Base-by-base conservation (phyloP, 2,329 filamentous ascomycete genomes). In the Thyridium curvatum region DNA sequence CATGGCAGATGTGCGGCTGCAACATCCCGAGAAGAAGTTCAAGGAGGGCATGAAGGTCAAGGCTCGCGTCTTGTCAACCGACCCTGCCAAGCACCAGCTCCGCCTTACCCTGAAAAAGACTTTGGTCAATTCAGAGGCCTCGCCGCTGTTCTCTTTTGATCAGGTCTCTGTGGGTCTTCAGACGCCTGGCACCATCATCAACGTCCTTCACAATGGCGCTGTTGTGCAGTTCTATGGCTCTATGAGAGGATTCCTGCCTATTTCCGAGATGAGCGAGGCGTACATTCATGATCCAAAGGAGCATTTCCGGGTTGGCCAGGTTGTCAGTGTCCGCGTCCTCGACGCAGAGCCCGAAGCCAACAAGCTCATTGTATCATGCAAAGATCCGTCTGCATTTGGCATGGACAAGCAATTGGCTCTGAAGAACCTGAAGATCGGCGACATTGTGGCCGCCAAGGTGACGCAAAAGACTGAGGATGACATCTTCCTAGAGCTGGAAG, bases 191-290 rank as follows among this genome's bases (percentile, higher is more conserved):
- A 96, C 89, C 1, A 84, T 98, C 47, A 74, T 94, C 48, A 94
- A 85, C 46, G 70, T 98, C 10, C 71, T 88, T 41, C 64, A 76
- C 4, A 79, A 79, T 38, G 93, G 93, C 42, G 93, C 93, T 10
- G 79, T 91, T 14, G 84, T 98, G 38, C 88, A 94, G 56, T 98
- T 97, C 62, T 98, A 94, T 53, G 88, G 88, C 14, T 65, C 72
- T 8, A 71, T 98, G 15, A 79, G 80, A 47, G 94, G 85, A 8
- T 98, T 94, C 66, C 72, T 98, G 39, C 93, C 93, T 3, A 82
- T 94, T 1, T 86, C 86, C 2, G 91, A 98, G 62, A 98, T 98
- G 93, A 97, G 93, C 58, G 93, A 98, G 59, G 89, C 90, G 10
- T 96, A 84, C 55, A 96, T 98, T 53, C 78, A 84, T 49, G 86